A percentile compares a stretch with the other conserved stretches of the same genome.
phyloP scores from a whole-genome alignment of 1,139 yeast species.

The Debaryomyces subglobosus region DNA sequence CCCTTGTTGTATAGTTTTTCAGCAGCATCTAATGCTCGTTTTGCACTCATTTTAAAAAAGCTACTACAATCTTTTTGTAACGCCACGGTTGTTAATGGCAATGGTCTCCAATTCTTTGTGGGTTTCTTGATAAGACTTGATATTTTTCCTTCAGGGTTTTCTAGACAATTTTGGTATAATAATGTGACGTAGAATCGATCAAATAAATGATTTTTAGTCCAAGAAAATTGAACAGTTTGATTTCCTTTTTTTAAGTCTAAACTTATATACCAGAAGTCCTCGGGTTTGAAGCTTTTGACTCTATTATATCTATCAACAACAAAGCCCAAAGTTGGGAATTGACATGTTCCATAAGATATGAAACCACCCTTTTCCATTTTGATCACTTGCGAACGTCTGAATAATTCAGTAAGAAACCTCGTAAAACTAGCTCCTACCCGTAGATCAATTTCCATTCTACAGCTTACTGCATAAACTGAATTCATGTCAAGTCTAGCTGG shows the following conservation, averaged over 20 bases:
- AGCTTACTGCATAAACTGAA: conserved; percentile 81
- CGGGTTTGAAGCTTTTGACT: conserved; percentile 70
- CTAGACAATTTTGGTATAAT: conserved; percentile 68
- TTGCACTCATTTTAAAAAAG: conserved; percentile 77
- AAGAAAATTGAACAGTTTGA: conserved; percentile 47
- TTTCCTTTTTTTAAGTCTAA: conserved; percentile 51
- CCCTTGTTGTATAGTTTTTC: conserved; percentile 87
- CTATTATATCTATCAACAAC: conserved; percentile 91
- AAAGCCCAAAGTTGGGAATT: conserved; percentile 95
- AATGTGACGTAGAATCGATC: conserved; percentile 68
- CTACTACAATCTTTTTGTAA: conserved; percentile 85
- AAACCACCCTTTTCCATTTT: conserved; percentile 22
- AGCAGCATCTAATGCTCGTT: conserved; percentile 79
- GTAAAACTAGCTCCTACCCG: conserved; percentile 92
- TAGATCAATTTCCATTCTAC: conserved; percentile 85
- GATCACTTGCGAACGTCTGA: conserved; percentile 31
- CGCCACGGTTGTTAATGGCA: conserved; percentile 95
- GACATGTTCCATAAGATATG: conserved; percentile 90
- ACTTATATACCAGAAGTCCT: conserved; percentile 77
- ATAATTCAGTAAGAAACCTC: conserved; percentile 62
- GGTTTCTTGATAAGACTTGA: conserved; percentile 59
- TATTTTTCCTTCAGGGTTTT: conserved; percentile 51
- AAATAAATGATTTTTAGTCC: conserved; percentile 74
- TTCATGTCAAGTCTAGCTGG: conserved; percentile 67
- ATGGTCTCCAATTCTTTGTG: conserved; percentile 76